These are phyloP conservation scores for Ogataea siamensis DNA, from an alignment of 805 yeast genomes.

Conservation along the genomic window DNA sequence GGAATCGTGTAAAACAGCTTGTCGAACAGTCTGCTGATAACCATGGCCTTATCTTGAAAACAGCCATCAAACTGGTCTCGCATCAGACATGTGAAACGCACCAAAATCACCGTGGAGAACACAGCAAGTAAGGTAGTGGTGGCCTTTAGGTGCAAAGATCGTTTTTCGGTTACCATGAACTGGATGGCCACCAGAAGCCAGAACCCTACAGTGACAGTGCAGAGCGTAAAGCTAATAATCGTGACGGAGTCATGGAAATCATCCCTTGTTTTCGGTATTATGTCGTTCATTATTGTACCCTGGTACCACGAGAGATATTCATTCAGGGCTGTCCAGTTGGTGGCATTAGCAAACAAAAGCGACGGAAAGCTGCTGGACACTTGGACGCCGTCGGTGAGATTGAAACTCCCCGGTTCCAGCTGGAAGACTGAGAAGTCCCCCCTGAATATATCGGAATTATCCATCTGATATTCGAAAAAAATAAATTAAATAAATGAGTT, in stretches of 20 bases:
- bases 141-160: slow-evolving; percentile 56
- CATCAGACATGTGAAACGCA: slow-evolving; percentile 45
- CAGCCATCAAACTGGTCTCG: slow-evolving; percentile 49
- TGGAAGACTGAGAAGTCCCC: slow-evolving; percentile 12
- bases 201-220: slow-evolving; percentile 55
- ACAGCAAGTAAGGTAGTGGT: slow-evolving; percentile 59
- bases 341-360: slow-evolving; percentile 2
- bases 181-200: slow-evolving; percentile 71
- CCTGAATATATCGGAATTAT: neutral
- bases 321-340: neutral
- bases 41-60: slow-evolving; percentile 48
- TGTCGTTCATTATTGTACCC: slow-evolving; percentile 34
- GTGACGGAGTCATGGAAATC: slow-evolving; percentile 38
- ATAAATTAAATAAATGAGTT: neutral
- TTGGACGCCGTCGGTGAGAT: neutral
- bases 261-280: slow-evolving; percentile 34
- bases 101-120: slow-evolving; percentile 50
- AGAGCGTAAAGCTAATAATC: slow-evolving; percentile 48
- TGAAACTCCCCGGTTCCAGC: slow-evolving; percentile 11
- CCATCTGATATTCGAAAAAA: neutral
- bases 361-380: neutral
- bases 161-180: slow-evolving; percentile 50
- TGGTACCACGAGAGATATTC: slow-evolving; percentile 1
- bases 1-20: slow-evolving; percentile 39
- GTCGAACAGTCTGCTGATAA: slow-evolving; percentile 39